Base-by-base conservation (phyloP, 2,329 filamentous ascomycete species). In the Pseudopyricularia cyperi region DNA sequence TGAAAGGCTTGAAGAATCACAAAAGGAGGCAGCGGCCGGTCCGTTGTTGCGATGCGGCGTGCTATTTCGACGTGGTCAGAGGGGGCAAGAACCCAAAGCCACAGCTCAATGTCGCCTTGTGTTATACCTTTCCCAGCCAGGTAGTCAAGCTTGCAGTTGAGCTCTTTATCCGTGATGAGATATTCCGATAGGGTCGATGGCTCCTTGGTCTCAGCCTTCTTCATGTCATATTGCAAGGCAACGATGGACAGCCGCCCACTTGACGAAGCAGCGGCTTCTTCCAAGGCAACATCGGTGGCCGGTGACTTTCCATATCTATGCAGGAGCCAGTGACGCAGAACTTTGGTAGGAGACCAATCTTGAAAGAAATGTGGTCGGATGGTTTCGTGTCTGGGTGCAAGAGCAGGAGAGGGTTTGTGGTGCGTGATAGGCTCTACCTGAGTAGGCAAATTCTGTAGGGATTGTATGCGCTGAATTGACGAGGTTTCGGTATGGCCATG, bases 11-110 rank as follows among this genome's bases (percentile, higher is more conserved):
- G 53, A 24, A 64, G 57, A 2, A 71, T 56, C 7, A 73, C 55
- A 34, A 73, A 73, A 4, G 68, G 55, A 3, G 70, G 70, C 52
- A 67, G 69, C 7, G 60, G 62, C 8, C 54, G 56, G 24, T 64
- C 57, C 17, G 57, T 61, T 1, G 62, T 63, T 37, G 68, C 49
- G 22, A 72, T 63, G 11, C 70, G 64, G 46, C 64, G 56, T 7
- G 68, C 58, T 14, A 65, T 65, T 39, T 50, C 57, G 52, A 71
- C 70, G 7, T 63, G 62, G 47, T 64, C 57, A 7, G 62, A 53
- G 0, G 60, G 66, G 0, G 60, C 62, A 17, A 73, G 48, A 24
- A 73, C 68, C 68, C 67, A 71, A 39, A 66, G 52, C 70, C 70
- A 72, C 37, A 66, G 65, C 12, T 64, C 62, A 30, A 72, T 48